phyloP scores from a whole-genome alignment of 345 rosid species.

The Lumnitzera littorea region DNA sequence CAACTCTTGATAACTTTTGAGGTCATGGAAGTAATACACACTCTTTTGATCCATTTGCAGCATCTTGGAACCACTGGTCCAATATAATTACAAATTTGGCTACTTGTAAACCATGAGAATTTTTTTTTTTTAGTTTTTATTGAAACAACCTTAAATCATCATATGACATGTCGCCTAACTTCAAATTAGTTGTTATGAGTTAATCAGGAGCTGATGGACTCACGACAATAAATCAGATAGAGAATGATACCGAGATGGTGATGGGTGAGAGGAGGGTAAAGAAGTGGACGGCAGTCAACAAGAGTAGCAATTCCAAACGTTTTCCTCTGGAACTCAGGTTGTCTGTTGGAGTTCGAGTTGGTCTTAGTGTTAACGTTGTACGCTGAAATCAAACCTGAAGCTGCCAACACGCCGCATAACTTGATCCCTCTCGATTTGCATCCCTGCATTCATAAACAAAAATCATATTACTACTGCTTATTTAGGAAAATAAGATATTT shows the following conservation, averaged over 20 bases:
- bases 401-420: conserved; percentile 51
- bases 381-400: conserved; percentile 59
- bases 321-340: conserved; percentile 20
- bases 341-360: neutral
- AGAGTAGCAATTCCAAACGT: conserved; percentile 59
- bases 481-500: too few relatives aligned
- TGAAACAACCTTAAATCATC: too few relatives aligned
- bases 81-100: too few relatives aligned
- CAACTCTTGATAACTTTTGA: too few relatives aligned
- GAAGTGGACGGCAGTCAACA: conserved; percentile 45
- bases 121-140: too few relatives aligned
- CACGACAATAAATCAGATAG: neutral
- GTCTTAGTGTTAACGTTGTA: conserved; percentile 20
- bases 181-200: neutral
- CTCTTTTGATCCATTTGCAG: too few relatives aligned
- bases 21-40: too few relatives aligned
- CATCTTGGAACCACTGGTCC: too few relatives aligned
- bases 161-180: too few relatives aligned
- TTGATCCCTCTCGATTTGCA: conserved; percentile 57
- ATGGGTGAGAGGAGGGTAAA: conserved; percentile 40
- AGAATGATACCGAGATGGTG: conserved; percentile 35
- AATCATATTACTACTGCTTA: too few relatives aligned
- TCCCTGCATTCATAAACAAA: conserved; percentile 22
- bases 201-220: neutral
- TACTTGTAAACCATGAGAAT: too few relatives aligned